Conservation (phyloP, 2,329 filamentous ascomycete species). For the Monilinia aucupariae region DNA sequence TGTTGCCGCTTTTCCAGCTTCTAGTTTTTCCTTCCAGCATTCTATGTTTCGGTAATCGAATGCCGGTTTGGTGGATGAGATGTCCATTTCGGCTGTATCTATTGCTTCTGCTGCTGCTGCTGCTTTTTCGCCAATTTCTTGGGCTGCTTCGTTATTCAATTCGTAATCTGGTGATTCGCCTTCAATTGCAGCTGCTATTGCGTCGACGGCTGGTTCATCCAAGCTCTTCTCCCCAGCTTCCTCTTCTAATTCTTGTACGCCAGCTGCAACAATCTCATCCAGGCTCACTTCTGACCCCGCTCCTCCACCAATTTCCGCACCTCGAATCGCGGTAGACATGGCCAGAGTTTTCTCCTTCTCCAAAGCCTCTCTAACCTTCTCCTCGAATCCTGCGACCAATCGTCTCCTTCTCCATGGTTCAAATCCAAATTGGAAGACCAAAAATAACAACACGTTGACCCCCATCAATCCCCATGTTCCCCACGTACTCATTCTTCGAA, state of each 20-base stretch:
- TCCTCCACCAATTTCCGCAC: constrained; percentile 14
- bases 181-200: constrained; percentile 24
- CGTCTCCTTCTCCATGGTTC: constrained; percentile 85
- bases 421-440: constrained; percentile 80
- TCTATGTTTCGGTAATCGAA: constrained; percentile 35
- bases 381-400: constrained; percentile 77
- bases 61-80: constrained; percentile 18
- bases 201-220: constrained; percentile 26
- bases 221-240: constrained; percentile 16
- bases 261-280: constrained; percentile 27
- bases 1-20: constrained; percentile 46
- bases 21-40: constrained; percentile 31
- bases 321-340: constrained; percentile 15
- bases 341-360: constrained; percentile 35
- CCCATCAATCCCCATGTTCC: constrained; percentile 98
- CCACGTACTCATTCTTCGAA: constrained; percentile 93
- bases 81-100: constrained; percentile 23
- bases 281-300: constrained; percentile 17
- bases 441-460: constrained; percentile 82
- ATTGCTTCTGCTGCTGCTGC: constrained; percentile 24
- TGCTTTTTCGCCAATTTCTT: constrained; percentile 20
- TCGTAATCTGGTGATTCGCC: constrained; percentile 17
- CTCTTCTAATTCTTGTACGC: constrained; percentile 25
- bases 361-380: constrained; percentile 64
- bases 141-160: constrained; percentile 7